Conservation (phyloP, 176 grass and related monocot species). For the Triticum timopheevii region DNA sequence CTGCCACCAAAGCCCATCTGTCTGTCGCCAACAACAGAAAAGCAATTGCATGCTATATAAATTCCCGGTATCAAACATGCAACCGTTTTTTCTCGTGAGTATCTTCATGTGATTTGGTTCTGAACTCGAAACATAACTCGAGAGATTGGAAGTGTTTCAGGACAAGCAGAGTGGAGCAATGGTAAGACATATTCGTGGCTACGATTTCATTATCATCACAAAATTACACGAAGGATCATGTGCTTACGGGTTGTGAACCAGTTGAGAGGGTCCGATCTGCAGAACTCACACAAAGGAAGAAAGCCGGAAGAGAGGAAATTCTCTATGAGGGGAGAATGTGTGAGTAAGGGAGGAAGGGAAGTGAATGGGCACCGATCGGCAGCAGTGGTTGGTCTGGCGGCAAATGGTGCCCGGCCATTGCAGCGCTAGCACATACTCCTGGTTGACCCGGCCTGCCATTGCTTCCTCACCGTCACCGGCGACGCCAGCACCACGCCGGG, state of each 20-base stretch:
- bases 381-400: slow-evolving; percentile 45
- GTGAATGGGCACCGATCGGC: slow-evolving; percentile 42
- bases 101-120: not conserved
- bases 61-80: no score
- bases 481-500: not conserved
- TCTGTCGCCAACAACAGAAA: not conserved
- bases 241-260: slow-evolving; percentile 82
- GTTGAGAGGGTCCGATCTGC: slow-evolving; percentile 59
- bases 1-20: slow-evolving; percentile 78
- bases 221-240: not conserved
- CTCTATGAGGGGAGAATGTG: no score
- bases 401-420: slow-evolving; percentile 86
- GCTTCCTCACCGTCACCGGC: not conserved
- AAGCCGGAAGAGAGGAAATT: slow-evolving; percentile 18
- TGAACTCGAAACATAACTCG: not conserved
- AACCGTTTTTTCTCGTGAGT: no score
- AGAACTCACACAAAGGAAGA: slow-evolving; percentile 11
- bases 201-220: not conserved
- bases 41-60: no score
- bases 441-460: slow-evolving; percentile 42
- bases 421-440: slow-evolving; percentile 59
- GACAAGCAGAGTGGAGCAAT: no score
- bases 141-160: not conserved
- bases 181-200: not conserved
- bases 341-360: not conserved